phyloP scores from a whole-genome alignment of 176 grass and related monocot species.

The Ensete glaucum region DNA sequence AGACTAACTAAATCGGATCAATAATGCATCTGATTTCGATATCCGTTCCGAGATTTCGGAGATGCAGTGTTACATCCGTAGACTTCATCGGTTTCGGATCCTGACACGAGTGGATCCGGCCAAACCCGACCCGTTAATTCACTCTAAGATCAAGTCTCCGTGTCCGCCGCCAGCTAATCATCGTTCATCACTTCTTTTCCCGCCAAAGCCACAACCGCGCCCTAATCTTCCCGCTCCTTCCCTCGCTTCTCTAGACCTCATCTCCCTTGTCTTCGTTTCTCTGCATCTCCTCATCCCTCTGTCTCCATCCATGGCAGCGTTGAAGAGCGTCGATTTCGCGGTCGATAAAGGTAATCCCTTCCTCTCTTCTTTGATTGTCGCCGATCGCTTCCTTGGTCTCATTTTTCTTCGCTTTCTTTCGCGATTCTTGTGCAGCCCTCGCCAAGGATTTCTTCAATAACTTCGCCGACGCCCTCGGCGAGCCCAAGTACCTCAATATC shows the following conservation, averaged over 20 bases:
- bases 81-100: not conserved
- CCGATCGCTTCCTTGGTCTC: not conserved
- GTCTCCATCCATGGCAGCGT: slow-evolving; percentile 4
- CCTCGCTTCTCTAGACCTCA: not conserved
- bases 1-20: no score
- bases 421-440: slow-evolving; percentile 31
- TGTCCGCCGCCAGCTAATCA: slow-evolving; percentile 25
- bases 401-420: not conserved
- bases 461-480: slow-evolving; percentile 47
- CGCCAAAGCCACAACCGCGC: not conserved
- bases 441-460: slow-evolving; percentile 91
- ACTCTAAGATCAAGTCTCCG: not conserved
- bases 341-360: slow-evolving; percentile 57
- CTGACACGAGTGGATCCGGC: not conserved
- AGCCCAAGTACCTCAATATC: slow-evolving; percentile 80
- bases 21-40: no score
- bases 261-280: not conserved
- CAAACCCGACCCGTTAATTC: not conserved
- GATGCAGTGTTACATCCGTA: not conserved
- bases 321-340: slow-evolving; percentile 50
- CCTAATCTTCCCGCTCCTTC: not conserved
- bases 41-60: no score
- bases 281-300: not conserved
- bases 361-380: not conserved
- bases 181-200: not conserved